These are phyloP conservation scores for Tylopilus vinaceipallidus DNA, from an alignment of 768 basidiomycete genomes.

Conservation along the genomic window DNA sequence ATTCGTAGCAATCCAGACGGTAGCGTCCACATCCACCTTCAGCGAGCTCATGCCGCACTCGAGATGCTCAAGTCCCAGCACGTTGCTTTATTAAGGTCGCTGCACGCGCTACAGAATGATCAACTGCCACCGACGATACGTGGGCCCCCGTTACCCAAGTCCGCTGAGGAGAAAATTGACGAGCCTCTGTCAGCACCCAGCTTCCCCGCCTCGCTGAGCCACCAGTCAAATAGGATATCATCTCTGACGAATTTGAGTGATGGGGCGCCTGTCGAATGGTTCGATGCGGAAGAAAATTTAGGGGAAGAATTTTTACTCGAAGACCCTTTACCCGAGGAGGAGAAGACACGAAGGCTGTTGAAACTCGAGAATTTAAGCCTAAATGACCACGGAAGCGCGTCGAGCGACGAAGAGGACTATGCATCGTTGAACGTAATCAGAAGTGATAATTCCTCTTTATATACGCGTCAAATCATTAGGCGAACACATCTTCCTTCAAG, in stretches of 20 bases:
- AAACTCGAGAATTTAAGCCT: constrained; percentile 43
- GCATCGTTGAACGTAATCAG: neutral
- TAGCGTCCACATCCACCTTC: constrained; percentile 27
- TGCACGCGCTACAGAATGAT: constrained; percentile 37
- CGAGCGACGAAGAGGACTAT: constrained; percentile 48
- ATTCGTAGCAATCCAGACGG: constrained; percentile 18
- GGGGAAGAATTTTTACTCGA: constrained; percentile 64
- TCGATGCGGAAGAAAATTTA: constrained; percentile 59
- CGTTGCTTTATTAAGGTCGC: constrained; percentile 43
- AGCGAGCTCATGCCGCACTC: constrained; percentile 48
- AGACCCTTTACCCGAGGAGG: constrained; percentile 38
- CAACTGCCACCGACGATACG: constrained; percentile 19
- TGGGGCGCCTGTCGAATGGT: constrained; percentile 61
- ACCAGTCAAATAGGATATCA: constrained; percentile 44
- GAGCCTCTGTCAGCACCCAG: constrained; percentile 22
- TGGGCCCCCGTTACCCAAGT: constrained; percentile 40
- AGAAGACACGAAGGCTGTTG: constrained; percentile 37
- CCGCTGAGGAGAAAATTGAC: constrained; percentile 48
- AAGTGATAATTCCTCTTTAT: constrained; percentile 7
- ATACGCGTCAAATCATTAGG: constrained; percentile 37
- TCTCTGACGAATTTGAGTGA: constrained; percentile 50
- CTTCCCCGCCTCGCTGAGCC: constrained; percentile 30
- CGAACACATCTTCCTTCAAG: constrained; percentile 60
- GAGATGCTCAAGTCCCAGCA: constrained; percentile 62
- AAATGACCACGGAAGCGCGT: constrained; percentile 38